These are phyloP conservation scores for Podaxis rugospora DNA, from an alignment of 768 basidiomycete genomes.

Conservation along the genomic window DNA sequence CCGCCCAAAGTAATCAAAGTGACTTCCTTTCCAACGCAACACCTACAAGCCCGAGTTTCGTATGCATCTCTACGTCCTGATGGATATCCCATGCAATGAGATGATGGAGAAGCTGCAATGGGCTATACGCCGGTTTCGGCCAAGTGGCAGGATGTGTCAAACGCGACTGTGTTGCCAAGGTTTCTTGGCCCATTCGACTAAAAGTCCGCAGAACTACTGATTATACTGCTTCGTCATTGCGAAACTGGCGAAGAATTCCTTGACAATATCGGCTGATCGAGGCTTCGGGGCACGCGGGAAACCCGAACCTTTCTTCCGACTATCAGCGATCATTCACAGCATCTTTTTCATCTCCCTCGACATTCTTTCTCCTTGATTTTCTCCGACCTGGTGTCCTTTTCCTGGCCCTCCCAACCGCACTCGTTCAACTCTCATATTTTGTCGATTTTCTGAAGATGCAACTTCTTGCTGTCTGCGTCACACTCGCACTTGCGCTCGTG, in stretches of 20 bases:
- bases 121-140: neutral
- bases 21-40: neutral
- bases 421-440: neutral
- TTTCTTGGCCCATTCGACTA: neutral
- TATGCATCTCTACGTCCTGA: neutral
- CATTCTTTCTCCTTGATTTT: neutral
- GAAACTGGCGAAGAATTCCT: no score
- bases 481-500: conserved; percentile 26
- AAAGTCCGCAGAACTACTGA: conserved; percentile 31
- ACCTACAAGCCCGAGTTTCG: neutral
- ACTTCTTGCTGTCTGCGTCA: conserved; percentile 35
- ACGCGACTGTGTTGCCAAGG: neutral
- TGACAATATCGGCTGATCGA: no score
- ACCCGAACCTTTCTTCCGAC: conserved; percentile 9
- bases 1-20: neutral
- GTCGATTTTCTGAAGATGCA: conserved; percentile 18
- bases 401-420: conserved; percentile 13
- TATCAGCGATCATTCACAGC: conserved; percentile 22
- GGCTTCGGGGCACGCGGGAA: no score
- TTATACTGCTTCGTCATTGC: no score
- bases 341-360: conserved; percentile 6
- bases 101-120: neutral
- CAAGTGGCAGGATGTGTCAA: conserved; percentile 2
- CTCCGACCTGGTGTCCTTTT: conserved; percentile 25
- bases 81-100: neutral